Percentiles rank a stretch among this genome's conserved stretches.
These are phyloP conservation scores for Lactarius trivialis DNA, from an alignment of 768 basidiomycete species.

Conservation along the genomic window DNA sequence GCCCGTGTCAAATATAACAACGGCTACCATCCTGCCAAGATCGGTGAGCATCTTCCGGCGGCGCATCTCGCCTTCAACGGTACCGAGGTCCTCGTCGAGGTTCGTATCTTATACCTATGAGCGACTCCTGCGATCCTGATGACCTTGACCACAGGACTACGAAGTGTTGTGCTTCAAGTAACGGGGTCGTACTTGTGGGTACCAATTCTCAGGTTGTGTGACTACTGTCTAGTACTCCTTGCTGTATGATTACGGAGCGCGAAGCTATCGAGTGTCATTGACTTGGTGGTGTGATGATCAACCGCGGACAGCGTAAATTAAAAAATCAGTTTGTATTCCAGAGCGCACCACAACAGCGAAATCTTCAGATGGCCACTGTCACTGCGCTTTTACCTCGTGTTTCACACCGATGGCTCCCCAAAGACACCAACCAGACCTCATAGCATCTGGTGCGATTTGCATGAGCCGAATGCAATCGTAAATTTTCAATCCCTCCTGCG, in stretches of 20 bases:
- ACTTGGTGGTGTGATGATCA: neutral
- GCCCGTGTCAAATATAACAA: conserved; percentile 49
- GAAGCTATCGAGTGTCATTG: neutral
- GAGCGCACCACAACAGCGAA: too few species aligned
- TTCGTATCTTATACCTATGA: conserved; percentile 25
- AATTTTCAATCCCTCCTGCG: neutral
- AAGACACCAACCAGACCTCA: too few species aligned
- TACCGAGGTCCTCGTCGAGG: conserved; percentile 47
- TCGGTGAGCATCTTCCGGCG: conserved; percentile 47
- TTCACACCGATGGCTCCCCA: neutral
- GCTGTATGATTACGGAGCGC: neutral
- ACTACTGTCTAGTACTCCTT: neutral
- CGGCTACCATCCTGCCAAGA: conserved; percentile 59
- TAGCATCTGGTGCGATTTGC: too few species aligned
- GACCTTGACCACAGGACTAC: conserved; percentile 31
- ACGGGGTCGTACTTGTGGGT: neutral
- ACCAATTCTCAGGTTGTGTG: neutral
- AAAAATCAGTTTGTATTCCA: too few species aligned
- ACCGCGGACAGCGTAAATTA: neutral
- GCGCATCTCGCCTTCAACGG: conserved; percentile 44
- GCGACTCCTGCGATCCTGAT: neutral
- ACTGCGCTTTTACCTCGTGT: neutral
- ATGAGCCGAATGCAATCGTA: too few species aligned
- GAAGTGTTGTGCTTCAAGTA: conserved; percentile 35
- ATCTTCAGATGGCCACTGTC: neutral